phyloP scores from a whole-genome alignment of 768 basidiomycete genomes.

The Obba rivulosa region DNA sequence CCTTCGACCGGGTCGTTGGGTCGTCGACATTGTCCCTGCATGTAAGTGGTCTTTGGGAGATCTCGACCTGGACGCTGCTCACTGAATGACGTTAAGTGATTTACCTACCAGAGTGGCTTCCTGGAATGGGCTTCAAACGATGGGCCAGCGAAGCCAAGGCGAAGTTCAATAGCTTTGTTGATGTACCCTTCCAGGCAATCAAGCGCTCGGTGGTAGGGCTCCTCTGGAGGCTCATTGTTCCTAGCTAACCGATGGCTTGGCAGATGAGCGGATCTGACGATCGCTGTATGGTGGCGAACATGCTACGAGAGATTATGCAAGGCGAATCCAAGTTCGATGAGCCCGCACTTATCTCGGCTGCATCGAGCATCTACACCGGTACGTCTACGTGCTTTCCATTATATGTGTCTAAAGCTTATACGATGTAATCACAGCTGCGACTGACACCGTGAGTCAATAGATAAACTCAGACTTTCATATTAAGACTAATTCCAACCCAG shows the following conservation, averaged over 20 bases:
- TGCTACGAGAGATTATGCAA: not conserved
- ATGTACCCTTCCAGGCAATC: conserved; percentile 7
- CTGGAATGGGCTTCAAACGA: conserved; percentile 17
- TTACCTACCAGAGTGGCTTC: conserved; percentile 16
- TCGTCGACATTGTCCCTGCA: conserved; percentile 33
- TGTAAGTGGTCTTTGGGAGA: not conserved
- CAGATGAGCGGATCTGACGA: not conserved
- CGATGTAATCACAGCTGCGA: conserved; percentile 1
- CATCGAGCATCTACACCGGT: conserved; percentile 10
- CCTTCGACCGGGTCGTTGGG: conserved; percentile 32
- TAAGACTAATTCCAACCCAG: not conserved
- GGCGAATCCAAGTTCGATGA: conserved; percentile 5
- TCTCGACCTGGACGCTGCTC: no score
- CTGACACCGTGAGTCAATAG: conserved; percentile 4
- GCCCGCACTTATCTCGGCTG: not conserved
- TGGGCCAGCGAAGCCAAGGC: conserved; percentile 5
- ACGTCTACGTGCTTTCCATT: not conserved
- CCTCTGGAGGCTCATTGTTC: not conserved
- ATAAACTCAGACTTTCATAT: not conserved
- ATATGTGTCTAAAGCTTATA: not conserved
- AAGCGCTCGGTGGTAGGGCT: conserved; percentile 5
- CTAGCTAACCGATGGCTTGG: not conserved
- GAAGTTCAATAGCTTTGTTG: not conserved
- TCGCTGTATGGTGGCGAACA: not conserved
- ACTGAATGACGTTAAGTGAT: no score